Percentiles rank a stretch among this genome's conserved stretches.
Conservation (phyloP, 305 asterid genomes). For the Withania somnifera region DNA sequence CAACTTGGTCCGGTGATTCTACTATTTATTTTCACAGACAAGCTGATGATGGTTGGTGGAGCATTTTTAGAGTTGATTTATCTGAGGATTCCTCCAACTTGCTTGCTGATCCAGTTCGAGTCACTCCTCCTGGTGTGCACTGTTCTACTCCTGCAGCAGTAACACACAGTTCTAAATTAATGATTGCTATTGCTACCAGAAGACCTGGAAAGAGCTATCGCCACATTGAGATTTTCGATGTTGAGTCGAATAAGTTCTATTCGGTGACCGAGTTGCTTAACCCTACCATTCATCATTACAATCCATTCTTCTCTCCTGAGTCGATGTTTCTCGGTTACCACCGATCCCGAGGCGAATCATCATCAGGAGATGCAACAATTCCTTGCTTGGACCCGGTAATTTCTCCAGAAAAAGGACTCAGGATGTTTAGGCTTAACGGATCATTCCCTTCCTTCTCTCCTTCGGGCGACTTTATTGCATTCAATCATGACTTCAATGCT, state of each 20-base stretch:
- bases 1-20: conserved; percentile 54
- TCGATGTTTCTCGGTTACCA: conserved; percentile 47
- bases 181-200: conserved; percentile 60
- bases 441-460: conserved; percentile 62
- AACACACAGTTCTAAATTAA: conserved; percentile 11
- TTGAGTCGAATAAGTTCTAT: conserved; percentile 26
- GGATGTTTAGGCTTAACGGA: conserved; percentile 54
- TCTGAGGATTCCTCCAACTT: background rate
- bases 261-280: conserved; percentile 45
- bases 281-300: conserved; percentile 70
- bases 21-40: conserved; percentile 57
- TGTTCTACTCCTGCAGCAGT: conserved; percentile 43
- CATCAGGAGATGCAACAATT: conserved; percentile 24
- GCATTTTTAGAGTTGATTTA: conserved; percentile 50
- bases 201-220: conserved; percentile 48
- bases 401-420: conserved; percentile 40
- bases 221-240: conserved; percentile 64
- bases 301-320: conserved; percentile 52
- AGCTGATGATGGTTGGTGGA: conserved; percentile 92
- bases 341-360: conserved; percentile 52
- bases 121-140: conserved; percentile 73
- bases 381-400: conserved; percentile 40
- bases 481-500: conserved; percentile 34
- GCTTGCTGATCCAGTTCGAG: conserved; percentile 25
- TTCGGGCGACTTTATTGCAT: conserved; percentile 42